Evolutionary conservation across 306 rosid species (phyloP), one percentile per base, ranked within the genome.

Genomic region (Sindora glabra): DNA sequence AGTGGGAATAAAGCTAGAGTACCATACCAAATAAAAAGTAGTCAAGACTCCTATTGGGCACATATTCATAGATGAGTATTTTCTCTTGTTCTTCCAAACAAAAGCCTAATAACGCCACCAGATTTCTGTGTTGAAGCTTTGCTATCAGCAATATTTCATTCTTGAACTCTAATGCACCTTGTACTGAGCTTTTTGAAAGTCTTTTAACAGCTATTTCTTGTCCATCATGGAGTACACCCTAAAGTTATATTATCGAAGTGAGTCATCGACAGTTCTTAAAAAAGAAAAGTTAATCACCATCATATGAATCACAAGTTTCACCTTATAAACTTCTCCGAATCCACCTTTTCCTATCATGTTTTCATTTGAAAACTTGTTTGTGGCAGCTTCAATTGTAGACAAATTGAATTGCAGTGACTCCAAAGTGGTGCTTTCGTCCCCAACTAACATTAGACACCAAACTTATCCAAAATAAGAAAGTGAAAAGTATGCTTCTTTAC

Each of bases 101-200:
- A 26, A 65, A 78, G 30, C 83, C 79, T 7, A 65, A 22, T 12
- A 78, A 63, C 32, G 60, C 59, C 17, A 74, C 77, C 3, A 78
- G 64, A 60, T 69, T 78, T 64, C 55, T 73, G 11, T 69, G 79
- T 15, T 78, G 83, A 65, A 73, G 83, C 18, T 69, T 74, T 40
- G 52, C 40, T 14, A 78, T 56, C 54, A 78, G 42, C 16, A 59
- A 11, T 48, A 69, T 74, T 36, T 78, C 83, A 50, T 71, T 79
- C 38, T 51, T 79, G 63, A 74, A 79, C 30, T 70, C 72, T 64
- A 27, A 68, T 37, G 24, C 33, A 11, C 83, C 83, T 63, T 74
- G 80, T 13, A 22, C 25, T 0, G 80, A 79, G 11, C 40, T 57
- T 27, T 23, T 56, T 2, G 77, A 74, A 6, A 70, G 65, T 42